A percentile compares a stretch with the other conserved stretches of the same genome.
Evolutionary conservation across 495 filamentous ascomycete species (phyloP).

Genomic region (Rhypophila decipiens): DNA sequence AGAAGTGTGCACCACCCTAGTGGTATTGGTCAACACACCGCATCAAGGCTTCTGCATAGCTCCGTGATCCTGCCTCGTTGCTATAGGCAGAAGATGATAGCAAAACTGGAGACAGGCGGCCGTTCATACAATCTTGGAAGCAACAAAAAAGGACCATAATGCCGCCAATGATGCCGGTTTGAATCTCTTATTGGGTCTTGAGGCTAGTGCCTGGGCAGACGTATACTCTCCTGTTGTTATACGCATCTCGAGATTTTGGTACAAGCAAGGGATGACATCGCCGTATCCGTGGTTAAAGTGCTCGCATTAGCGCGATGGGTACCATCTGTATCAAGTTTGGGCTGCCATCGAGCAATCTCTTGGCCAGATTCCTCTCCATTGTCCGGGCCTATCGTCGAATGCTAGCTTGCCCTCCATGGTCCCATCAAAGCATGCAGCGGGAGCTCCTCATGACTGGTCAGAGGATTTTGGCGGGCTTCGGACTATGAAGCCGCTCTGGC

Average conservation of each 20-base stretch:
- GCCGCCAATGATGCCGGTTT: neutral
- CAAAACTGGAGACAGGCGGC: neutral
- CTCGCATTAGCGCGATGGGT: slow-evolving; percentile 18
- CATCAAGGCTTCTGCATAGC: too few species aligned
- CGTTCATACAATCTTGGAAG: neutral
- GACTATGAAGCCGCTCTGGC: too few species aligned
- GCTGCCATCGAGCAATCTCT: slow-evolving; percentile 3
- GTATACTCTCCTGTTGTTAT: neutral
- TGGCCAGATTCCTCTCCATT: neutral
- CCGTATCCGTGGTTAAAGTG: slow-evolving; percentile 11
- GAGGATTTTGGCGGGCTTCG: too few species aligned
- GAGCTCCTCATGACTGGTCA: too few species aligned
- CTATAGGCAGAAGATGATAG: too few species aligned
- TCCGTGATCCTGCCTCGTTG: too few species aligned
- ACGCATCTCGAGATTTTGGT: too few species aligned
- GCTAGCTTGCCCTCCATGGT: neutral
- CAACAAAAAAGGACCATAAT: neutral
- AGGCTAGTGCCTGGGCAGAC: neutral
- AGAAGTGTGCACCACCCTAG: too few species aligned
- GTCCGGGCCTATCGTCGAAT: neutral
- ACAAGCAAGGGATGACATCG: neutral
- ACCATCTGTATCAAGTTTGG: neutral
- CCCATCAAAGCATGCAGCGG: neutral
- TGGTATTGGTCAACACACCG: too few species aligned
- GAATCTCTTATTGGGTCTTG: neutral